phyloP scores from a whole-genome alignment of 169 alveolate species.

The Eimeria maxima region DNA sequence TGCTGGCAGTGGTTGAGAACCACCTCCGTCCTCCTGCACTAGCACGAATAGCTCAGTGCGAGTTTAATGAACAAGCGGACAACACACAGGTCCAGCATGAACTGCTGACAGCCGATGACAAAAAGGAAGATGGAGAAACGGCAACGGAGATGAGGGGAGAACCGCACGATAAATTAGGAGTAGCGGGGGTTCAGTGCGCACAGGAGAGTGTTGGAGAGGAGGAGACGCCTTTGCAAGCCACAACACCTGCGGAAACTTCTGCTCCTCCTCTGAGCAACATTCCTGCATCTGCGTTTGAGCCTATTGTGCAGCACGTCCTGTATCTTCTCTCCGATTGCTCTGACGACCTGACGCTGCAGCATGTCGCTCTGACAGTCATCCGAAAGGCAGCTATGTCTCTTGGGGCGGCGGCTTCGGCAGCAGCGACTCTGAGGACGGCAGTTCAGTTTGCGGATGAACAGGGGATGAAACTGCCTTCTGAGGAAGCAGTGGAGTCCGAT shows the following conservation, averaged over 20 bases:
- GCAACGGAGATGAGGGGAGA: neutral
- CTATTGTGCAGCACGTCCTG: conserved; percentile 63
- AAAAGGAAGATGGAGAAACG: neutral
- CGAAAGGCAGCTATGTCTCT: conserved; percentile 58
- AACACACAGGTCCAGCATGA: neutral
- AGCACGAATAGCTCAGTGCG: neutral
- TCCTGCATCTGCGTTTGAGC: conserved; percentile 61
- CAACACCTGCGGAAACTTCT: no score
- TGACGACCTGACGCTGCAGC: conserved; percentile 79
- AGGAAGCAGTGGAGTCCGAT: neutral
- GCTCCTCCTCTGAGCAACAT: neutral
- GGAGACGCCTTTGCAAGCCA: neutral
- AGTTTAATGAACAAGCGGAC: neutral
- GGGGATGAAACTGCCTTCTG: neutral
- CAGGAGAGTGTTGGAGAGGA: neutral
- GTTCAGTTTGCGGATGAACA: neutral
- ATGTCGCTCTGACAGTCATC: conserved; percentile 60
- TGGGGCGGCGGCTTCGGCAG: conserved; percentile 66
- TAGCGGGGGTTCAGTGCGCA: neutral
- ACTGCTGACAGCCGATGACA: neutral
- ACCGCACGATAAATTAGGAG: neutral
- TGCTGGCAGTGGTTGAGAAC: conserved; percentile 65
- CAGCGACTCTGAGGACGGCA: conserved; percentile 39
- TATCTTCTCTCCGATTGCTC: conserved; percentile 60
- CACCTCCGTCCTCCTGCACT: conserved; percentile 41